These are phyloP conservation scores for Kodamaea hsintzibuensis DNA, from an alignment of 805 yeast species.

Conservation along the genomic window DNA sequence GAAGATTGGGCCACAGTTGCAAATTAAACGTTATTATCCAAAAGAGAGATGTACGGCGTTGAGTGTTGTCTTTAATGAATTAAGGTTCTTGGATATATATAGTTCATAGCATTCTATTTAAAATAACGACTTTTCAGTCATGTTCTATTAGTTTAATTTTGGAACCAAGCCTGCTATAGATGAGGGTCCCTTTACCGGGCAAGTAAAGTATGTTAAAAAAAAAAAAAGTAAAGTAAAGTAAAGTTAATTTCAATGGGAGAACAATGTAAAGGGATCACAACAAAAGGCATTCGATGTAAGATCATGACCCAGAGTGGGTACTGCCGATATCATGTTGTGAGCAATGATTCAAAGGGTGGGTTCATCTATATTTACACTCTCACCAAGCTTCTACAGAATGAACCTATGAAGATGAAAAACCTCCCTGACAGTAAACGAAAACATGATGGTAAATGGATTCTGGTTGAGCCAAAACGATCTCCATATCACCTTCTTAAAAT, in stretches of 20 bases:
- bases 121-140: too few species aligned
- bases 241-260: neutral
- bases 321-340: constrained; percentile 34
- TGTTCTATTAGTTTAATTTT: too few species aligned
- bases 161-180: neutral
- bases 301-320: constrained; percentile 23
- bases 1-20: constrained; percentile 1
- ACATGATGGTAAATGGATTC: constrained; percentile 27
- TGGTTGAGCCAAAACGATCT: constrained; percentile 38
- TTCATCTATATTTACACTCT: constrained; percentile 54
- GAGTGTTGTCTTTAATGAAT: too few species aligned
- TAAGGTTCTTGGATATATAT: too few species aligned
- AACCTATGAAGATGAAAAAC: constrained; percentile 35
- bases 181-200: neutral
- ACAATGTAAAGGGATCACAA: constrained; percentile 46
- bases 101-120: too few species aligned
- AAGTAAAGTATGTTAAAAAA: neutral
- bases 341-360: constrained; percentile 27
- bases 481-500: constrained; percentile 48
- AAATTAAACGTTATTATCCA: too few species aligned
- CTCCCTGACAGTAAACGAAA: constrained; percentile 20
- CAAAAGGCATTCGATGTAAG: constrained; percentile 42
- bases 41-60: too few species aligned
- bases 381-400: constrained; percentile 34
- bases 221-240: neutral